Percentiles rank a stretch among this genome's conserved stretches.
phyloP scores from a whole-genome alignment of 129 eudicot species.

The Kitagawia praeruptora region DNA sequence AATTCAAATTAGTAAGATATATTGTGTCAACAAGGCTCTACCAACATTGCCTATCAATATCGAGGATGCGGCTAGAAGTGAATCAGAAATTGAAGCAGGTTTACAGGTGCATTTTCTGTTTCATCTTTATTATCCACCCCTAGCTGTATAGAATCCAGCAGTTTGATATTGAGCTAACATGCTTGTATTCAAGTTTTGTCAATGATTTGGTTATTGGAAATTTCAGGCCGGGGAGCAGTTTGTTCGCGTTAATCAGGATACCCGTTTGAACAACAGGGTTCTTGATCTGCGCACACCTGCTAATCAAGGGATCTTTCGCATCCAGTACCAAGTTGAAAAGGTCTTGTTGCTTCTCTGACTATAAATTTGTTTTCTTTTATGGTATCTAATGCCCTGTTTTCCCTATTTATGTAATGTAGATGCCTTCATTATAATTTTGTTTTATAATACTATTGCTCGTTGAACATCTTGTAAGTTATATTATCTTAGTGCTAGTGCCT shows the following conservation, averaged over 20 bases:
- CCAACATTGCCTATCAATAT: conserved; percentile 64
- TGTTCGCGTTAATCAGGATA: conserved; percentile 85
- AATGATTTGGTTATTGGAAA: neutral
- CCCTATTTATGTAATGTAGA: neutral
- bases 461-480: neutral
- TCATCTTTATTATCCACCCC: neutral
- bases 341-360: conserved; percentile 24
- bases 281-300: conserved; percentile 88
- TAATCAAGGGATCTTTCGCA: conserved; percentile 75
- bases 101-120: conserved; percentile 37
- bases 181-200: neutral
- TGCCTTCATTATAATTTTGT: neutral
- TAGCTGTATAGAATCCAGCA: neutral
- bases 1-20: conserved; percentile 63
- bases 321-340: conserved; percentile 55
- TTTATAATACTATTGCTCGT: neutral
- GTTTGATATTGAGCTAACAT: neutral
- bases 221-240: conserved; percentile 71
- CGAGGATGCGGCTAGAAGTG: conserved; percentile 94
- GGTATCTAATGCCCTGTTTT: neutral
- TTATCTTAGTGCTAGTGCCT: neutral
- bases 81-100: conserved; percentile 57
- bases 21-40: conserved; percentile 54
- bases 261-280: conserved; percentile 67
- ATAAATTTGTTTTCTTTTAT: neutral